Evolutionary conservation across 2,329 filamentous ascomycete genomes (phyloP), one percentile per base, ranked within the genome.

Genomic region (Clonostachys byssicola): DNA sequence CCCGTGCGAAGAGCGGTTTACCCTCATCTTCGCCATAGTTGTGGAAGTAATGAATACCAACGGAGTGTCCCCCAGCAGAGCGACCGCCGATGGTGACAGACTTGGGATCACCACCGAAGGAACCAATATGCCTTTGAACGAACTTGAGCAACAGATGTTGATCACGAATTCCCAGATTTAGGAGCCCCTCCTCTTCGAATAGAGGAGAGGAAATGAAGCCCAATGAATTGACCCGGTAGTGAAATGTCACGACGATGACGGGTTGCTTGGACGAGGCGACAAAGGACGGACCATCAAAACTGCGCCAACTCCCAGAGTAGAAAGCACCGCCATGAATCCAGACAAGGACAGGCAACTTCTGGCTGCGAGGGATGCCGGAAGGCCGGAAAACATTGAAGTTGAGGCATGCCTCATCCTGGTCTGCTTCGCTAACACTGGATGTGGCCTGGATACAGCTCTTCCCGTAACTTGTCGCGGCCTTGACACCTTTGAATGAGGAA

Each of bases 21-120:
- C 44, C 42, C 4, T 55, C 57, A 16, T 56, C 35, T 6, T 58
- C 54, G 4, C 58, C 62, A 13, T 67, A 70, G 39, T 65, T 68
- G 44, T 68, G 64, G 34, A 66, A 67, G 34, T 68, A 65, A 43
- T 67, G 63, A 3, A 68, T 64, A 7, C 64, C 66, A 0, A 66
- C 63, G 0, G 66, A 67, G 47, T 68, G 65, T 8, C 61, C 54
- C 42, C 81, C 80, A 1, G 80, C 77, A 10, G 72, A 76, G 49
- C 79, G 74, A 0, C 81, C 80, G 48, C 71, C 72, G 16, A 82
- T 70, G 0, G 77, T 80, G 1, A 84, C 74, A 7, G 73, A 67
- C 2, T 57, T 52, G 0, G 70, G 67, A 45, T 83, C 72, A 4
- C 80, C 78, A 0, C 80, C 78, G 46, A 83, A 83, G 3, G 66